Evolutionary conservation across 345 rosid species (phyloP).

Genomic region (Corchorus capsularis): DNA sequence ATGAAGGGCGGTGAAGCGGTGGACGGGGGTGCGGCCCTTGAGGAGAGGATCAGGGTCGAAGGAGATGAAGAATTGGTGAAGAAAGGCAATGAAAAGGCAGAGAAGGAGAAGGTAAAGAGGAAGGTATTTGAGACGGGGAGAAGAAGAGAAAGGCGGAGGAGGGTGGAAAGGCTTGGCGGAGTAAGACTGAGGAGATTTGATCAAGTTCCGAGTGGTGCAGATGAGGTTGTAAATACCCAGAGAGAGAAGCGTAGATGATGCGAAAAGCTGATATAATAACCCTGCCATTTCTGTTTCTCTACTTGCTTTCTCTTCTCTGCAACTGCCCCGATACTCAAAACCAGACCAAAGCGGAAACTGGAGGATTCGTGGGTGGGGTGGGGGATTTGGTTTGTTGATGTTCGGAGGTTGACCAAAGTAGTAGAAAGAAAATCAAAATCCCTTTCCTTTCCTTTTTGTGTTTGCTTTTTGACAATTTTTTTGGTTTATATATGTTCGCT

Average conservation of each 20-base stretch:
- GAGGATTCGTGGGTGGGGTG: background rate
- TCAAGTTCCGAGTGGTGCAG: conserved; percentile 58
- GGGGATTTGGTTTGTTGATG: background rate
- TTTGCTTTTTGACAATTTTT: too few relatives aligned
- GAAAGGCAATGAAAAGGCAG: conserved; percentile 65
- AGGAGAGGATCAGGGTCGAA: conserved; percentile 80
- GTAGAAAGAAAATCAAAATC: too few relatives aligned
- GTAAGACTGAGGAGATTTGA: conserved; percentile 75
- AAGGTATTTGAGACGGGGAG: conserved; percentile 49
- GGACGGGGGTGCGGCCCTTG: conserved; percentile 84
- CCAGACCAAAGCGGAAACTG: background rate
- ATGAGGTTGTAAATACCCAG: conserved; percentile 77
- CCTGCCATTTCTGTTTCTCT: conserved; percentile 48
- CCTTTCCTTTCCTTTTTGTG: too few relatives aligned
- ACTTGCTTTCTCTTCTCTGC: too few relatives aligned
- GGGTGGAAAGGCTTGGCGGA: conserved; percentile 80
- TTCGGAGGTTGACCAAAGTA: background rate
- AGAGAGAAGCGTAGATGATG: conserved; percentile 59
- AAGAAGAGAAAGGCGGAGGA: conserved; percentile 35
- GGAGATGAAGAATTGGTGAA: conserved; percentile 68
- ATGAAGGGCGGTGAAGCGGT: conserved; percentile 76
- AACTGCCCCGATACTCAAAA: too few relatives aligned
- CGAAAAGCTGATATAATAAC: conserved; percentile 58
- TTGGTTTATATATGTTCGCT: too few relatives aligned
- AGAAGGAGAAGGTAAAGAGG: conserved; percentile 56